phyloP scores from a whole-genome alignment of 2,329 filamentous ascomycete species.

The Alternaria incomplexa region DNA sequence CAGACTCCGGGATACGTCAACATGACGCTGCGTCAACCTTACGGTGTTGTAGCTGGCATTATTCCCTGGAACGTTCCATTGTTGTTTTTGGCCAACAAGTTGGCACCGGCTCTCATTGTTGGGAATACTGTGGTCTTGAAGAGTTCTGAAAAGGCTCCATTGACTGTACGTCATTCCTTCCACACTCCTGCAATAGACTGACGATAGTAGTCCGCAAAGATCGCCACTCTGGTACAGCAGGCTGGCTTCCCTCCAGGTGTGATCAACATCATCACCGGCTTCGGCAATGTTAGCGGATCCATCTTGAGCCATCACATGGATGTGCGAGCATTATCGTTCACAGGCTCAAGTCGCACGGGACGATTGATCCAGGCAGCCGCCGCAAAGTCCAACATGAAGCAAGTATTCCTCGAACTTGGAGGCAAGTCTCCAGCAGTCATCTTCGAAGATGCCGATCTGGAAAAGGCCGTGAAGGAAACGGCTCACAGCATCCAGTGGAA shows the following conservation, averaged over 20 bases:
- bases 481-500: slow-evolving; percentile 60
- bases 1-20: slow-evolving; percentile 56
- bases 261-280: slow-evolving; percentile 80
- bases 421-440: slow-evolving; percentile 87
- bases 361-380: slow-evolving; percentile 78
- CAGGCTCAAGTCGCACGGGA: slow-evolving; percentile 83
- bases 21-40: slow-evolving; percentile 76
- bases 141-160: slow-evolving; percentile 58
- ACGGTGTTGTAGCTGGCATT: slow-evolving; percentile 80
- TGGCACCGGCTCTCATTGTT: slow-evolving; percentile 40
- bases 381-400: slow-evolving; percentile 82
- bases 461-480: slow-evolving; percentile 69
- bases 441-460: slow-evolving; percentile 78
- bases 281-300: slow-evolving; percentile 80
- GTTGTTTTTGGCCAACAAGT: slow-evolving; percentile 34
- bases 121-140: slow-evolving; percentile 46
- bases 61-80: slow-evolving; percentile 63
- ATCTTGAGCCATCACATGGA: slow-evolving; percentile 76
- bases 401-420: slow-evolving; percentile 83
- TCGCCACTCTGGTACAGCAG: slow-evolving; percentile 77
- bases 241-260: slow-evolving; percentile 83
- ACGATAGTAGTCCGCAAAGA: slow-evolving; percentile 76
- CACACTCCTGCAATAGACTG: slow-evolving; percentile 53
- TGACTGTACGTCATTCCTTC: slow-evolving; percentile 68
- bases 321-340: slow-evolving; percentile 84